These are phyloP conservation scores for Ophidiomyces ophidiicola DNA, from an alignment of 2,329 filamentous ascomycete species.

Conservation along the genomic window DNA sequence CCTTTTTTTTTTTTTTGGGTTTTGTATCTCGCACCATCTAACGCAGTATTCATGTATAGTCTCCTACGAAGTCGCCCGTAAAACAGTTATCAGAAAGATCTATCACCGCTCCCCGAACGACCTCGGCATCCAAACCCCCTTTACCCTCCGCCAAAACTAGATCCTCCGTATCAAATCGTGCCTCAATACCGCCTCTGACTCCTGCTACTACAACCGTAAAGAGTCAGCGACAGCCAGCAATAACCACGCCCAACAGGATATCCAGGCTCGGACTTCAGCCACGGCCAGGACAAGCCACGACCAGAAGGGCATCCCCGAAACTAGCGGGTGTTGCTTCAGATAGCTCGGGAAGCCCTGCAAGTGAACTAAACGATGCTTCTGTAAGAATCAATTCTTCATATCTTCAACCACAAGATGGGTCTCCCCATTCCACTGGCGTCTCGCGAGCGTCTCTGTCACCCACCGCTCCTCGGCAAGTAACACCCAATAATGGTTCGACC, in stretches of 20 bases:
- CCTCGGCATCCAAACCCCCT: constrained; percentile 38
- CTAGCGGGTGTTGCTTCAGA: constrained; percentile 21
- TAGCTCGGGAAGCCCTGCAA: constrained; percentile 20
- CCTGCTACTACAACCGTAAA: constrained; percentile 22
- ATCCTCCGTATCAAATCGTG: constrained; percentile 43
- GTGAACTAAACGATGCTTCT: constrained; percentile 20
- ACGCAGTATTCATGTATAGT: constrained; percentile 37
- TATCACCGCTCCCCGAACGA: constrained; percentile 45
- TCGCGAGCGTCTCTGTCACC: constrained; percentile 17
- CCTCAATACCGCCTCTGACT: constrained; percentile 53
- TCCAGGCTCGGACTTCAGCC: constrained; percentile 5
- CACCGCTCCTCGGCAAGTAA: constrained; percentile 28
- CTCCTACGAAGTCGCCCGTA: constrained; percentile 66
- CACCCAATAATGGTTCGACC: constrained; percentile 38
- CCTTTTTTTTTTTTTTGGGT: not conserved
- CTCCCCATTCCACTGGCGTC: constrained; percentile 19
- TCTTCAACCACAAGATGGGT: constrained; percentile 10
- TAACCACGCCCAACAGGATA: constrained; percentile 14
- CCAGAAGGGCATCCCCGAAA: constrained; percentile 28
- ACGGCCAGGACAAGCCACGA: constrained; percentile 6
- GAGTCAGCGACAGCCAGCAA: constrained; percentile 30
- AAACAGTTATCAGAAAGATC: constrained; percentile 52
- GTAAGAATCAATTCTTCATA: constrained; percentile 8
- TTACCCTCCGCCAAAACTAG: constrained; percentile 40
- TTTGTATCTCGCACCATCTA: constrained; percentile 13